Percentiles rank a stretch among this genome's conserved stretches.
Conservation (phyloP, 306 rosid genomes). For the Prunus armeniaca region DNA sequence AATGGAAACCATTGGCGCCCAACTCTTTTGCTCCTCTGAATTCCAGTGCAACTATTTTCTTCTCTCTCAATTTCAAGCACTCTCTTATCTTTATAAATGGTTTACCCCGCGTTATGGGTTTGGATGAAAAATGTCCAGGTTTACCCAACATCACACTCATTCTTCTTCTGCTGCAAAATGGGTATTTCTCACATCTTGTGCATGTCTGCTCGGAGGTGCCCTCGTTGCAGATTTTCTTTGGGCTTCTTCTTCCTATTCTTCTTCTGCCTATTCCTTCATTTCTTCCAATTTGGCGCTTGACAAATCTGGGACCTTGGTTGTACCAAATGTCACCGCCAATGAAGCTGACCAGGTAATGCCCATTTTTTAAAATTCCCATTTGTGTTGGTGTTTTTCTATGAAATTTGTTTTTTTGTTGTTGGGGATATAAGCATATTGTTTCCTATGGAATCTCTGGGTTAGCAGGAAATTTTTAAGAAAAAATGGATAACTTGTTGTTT, state of each 20-base stretch:
- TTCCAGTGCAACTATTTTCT: neutral
- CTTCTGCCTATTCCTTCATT: constrained; percentile 20
- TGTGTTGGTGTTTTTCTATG: neutral
- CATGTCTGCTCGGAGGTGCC: constrained; percentile 37
- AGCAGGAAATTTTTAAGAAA: neutral
- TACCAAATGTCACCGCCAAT: constrained; percentile 22
- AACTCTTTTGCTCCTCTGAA: constrained; percentile 25
- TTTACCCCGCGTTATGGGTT: neutral
- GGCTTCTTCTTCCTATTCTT: constrained; percentile 46
- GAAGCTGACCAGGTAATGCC: constrained; percentile 21
- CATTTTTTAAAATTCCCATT: neutral
- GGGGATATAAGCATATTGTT: neutral
- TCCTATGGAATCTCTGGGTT: neutral
- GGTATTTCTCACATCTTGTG: constrained; percentile 34
- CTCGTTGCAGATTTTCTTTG: constrained; percentile 51
- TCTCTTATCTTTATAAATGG: constrained; percentile 16
- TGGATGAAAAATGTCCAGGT: constrained; percentile 36
- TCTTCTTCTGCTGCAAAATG: constrained; percentile 25
- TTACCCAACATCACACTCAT: constrained; percentile 31
- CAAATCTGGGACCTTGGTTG: constrained; percentile 19
- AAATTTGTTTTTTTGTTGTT: neutral
- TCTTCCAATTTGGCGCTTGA: constrained; percentile 47
- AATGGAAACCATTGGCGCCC: constrained; percentile 60
- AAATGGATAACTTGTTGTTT: neutral
- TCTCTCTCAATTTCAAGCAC: neutral